phyloP scores from a whole-genome alignment of 2,329 filamentous ascomycete genomes.

The Penicillium frequentans region DNA sequence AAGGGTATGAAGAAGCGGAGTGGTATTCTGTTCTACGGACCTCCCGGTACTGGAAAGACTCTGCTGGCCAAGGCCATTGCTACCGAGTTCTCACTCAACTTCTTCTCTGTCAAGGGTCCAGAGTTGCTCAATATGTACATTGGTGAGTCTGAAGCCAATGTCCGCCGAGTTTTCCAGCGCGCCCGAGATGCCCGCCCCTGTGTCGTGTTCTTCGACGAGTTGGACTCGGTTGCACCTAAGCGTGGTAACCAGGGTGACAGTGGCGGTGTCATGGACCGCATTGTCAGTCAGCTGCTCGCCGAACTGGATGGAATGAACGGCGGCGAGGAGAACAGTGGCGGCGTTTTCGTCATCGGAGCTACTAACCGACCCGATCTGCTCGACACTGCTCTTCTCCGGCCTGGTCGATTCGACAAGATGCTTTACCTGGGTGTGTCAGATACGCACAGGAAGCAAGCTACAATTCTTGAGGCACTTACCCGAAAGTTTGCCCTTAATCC shows the following conservation, averaged over 20 bases:
- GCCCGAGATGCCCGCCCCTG: constrained; percentile 95
- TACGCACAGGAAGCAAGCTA: constrained; percentile 93
- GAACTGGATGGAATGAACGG: constrained; percentile 98
- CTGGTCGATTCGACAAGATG: constrained; percentile 97
- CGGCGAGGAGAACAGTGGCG: constrained; percentile 73
- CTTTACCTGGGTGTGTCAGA: constrained; percentile 94
- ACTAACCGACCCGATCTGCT: constrained; percentile 93
- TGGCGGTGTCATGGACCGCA: constrained; percentile 96
- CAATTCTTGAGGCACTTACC: constrained; percentile 89
- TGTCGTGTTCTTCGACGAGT: constrained; percentile 96
- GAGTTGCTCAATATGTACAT: constrained; percentile 99
- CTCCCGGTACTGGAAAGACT: constrained; percentile 99
- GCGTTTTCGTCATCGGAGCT: constrained; percentile 94
- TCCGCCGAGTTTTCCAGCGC: constrained; percentile 99
- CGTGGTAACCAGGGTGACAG: constrained; percentile 96
- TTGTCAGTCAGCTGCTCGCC: constrained; percentile 89
- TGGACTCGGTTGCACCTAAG: constrained; percentile 96
- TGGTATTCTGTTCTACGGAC: constrained; percentile 97
- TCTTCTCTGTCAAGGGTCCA: constrained; percentile 98
- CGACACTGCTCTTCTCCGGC: constrained; percentile 83
- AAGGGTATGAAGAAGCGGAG: constrained; percentile 98
- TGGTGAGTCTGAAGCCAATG: constrained; percentile 99
- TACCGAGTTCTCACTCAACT: constrained; percentile 98
- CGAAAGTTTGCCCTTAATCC: constrained; percentile 89
- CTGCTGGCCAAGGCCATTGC: constrained; percentile 98